phyloP scores from a whole-genome alignment of 805 yeast species.

The Kodamaea hsintzibuensis region DNA sequence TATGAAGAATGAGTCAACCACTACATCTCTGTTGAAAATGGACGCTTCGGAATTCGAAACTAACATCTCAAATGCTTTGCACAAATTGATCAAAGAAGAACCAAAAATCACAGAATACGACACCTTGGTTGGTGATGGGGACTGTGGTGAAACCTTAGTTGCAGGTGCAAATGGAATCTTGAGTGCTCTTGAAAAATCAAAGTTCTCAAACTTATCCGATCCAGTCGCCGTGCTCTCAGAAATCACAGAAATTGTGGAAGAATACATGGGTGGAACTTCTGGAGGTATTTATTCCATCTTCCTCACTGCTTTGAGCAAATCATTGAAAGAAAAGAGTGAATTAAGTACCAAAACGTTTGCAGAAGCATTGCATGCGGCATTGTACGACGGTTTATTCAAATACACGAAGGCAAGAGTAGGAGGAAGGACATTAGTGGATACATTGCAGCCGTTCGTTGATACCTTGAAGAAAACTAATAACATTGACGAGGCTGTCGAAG shows the following conservation, averaged over 20 bases:
- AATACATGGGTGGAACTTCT: conserved; percentile 96
- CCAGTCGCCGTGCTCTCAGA: conserved; percentile 62
- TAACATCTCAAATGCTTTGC: conserved; percentile 47
- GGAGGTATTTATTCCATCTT: conserved; percentile 91
- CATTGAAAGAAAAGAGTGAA: conserved; percentile 40
- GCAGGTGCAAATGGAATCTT: conserved; percentile 77
- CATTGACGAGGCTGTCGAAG: conserved; percentile 59
- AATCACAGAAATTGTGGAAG: conserved; percentile 81
- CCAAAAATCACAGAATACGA: conserved; percentile 84
- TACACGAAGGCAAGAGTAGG: conserved; percentile 90
- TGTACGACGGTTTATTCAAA: conserved; percentile 67
- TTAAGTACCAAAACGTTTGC: conserved; percentile 38
- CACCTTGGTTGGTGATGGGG: conserved; percentile 94
- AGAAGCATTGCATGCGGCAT: conserved; percentile 55
- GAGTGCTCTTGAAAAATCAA: conserved; percentile 33
- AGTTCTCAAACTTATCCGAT: conserved; percentile 32
- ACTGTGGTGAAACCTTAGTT: conserved; percentile 89
- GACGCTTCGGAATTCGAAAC: conserved; percentile 48
- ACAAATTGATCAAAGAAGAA: conserved; percentile 45
- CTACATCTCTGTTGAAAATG: conserved; percentile 30
- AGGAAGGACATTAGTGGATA: conserved; percentile 86
- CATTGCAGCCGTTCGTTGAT: conserved; percentile 83
- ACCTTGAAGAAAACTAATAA: conserved; percentile 53
- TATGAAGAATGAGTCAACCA: conserved; percentile 22
- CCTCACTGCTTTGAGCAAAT: conserved; percentile 70